phyloP scores from a whole-genome alignment of 2,329 filamentous ascomycete species.

The Sphaerulina musiva region DNA sequence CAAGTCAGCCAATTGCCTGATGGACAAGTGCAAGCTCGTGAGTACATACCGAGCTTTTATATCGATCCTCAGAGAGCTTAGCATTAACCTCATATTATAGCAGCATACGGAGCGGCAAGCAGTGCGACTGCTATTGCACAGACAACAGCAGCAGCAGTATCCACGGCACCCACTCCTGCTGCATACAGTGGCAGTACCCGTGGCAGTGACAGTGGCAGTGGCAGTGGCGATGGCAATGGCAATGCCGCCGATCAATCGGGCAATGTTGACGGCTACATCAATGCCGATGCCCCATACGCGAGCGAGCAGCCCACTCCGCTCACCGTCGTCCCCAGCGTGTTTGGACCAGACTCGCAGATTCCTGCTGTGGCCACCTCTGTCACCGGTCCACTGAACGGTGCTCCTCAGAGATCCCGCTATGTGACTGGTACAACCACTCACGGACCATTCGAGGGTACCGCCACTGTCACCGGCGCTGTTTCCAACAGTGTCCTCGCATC shows the following conservation, averaged over 20 bases:
- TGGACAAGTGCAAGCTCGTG: neutral
- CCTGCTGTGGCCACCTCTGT: slow-evolving; percentile 33
- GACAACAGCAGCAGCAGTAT: neutral
- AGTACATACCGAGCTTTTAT: neutral
- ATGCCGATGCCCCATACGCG: slow-evolving; percentile 41
- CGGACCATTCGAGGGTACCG: slow-evolving; percentile 59
- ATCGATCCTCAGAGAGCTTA: neutral
- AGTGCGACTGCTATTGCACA: neutral
- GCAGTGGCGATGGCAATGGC: neutral
- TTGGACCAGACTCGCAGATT: slow-evolving; percentile 41
- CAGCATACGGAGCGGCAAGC: neutral
- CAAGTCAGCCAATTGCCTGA: neutral
- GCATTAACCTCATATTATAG: neutral
- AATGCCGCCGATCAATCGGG: slow-evolving; percentile 24
- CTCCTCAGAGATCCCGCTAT: slow-evolving; percentile 44
- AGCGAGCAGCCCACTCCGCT: slow-evolving; percentile 31
- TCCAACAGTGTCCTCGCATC: slow-evolving; percentile 52
- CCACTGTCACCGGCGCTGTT: slow-evolving; percentile 65
- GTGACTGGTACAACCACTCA: slow-evolving; percentile 59
- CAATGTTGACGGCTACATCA: slow-evolving; percentile 39
- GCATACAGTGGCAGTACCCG: neutral
- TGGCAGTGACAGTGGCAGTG: neutral
- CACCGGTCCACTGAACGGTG: slow-evolving; percentile 33
- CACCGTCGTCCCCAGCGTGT: slow-evolving; percentile 36
- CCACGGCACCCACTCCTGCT: neutral